Conservation (phyloP, 768 basidiomycete genomes). For the Neoboletus magnificus region DNA sequence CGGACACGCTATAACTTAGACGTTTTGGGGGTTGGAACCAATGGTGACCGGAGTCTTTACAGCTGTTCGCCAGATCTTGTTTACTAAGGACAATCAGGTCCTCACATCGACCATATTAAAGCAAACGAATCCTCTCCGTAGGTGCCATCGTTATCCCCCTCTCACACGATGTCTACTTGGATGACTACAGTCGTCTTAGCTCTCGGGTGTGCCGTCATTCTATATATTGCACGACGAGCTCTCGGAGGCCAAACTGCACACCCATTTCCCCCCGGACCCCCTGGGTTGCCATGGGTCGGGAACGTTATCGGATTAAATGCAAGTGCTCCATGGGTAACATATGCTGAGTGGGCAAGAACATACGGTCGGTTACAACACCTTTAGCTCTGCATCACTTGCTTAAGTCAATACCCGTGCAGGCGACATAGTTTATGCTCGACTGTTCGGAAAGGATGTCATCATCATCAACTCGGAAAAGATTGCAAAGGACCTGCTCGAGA, state of each 20-base stretch:
- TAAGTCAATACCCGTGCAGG: background rate
- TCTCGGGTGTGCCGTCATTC: background rate
- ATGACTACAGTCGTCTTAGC: background rate
- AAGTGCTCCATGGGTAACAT: slow-evolving; percentile 6
- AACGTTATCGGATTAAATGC: slow-evolving; percentile 1
- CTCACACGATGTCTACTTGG: slow-evolving; percentile 2
- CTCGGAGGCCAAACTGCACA: background rate
- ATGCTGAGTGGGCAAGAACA: slow-evolving; percentile 5
- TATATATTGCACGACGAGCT: background rate
- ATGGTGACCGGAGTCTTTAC: too few relatives aligned
- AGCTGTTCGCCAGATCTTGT: too few relatives aligned
- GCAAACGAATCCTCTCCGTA: background rate
- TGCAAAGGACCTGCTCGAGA: slow-evolving; percentile 8
- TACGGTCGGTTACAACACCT: background rate
- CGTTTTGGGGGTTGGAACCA: too few relatives aligned
- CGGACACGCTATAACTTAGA: too few relatives aligned
- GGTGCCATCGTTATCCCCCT: background rate
- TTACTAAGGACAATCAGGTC: background rate
- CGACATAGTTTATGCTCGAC: background rate
- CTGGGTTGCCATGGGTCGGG: slow-evolving; percentile 8
- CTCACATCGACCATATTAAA: background rate
- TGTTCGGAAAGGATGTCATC: slow-evolving; percentile 8
- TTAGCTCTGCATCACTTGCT: background rate
- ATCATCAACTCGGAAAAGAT: slow-evolving; percentile 9
- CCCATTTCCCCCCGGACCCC: slow-evolving; percentile 10